A percentile compares a stretch with the other conserved stretches of the same genome.
phyloP scores from a whole-genome alignment of 768 basidiomycete genomes.

The Termitomyces sp. region DNA sequence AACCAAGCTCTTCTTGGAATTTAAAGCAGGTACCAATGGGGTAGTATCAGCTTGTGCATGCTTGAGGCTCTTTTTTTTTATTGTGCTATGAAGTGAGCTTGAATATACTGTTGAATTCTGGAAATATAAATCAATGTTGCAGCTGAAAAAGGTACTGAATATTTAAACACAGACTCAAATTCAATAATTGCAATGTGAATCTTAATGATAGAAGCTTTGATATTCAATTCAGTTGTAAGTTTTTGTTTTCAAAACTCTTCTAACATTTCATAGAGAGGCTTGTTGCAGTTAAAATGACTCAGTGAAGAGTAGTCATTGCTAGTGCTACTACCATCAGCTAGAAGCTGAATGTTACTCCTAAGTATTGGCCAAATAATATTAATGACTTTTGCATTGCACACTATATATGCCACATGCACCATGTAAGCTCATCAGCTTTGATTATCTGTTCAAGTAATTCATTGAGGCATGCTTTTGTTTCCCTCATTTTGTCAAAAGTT shows the following conservation, averaged over 20 bases:
- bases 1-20: not conserved
- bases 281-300: not conserved
- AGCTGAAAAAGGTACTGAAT: not conserved
- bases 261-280: not conserved
- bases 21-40: not conserved
- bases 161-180: not conserved
- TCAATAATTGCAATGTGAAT: not conserved
- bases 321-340: not conserved
- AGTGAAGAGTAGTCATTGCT: not conserved
- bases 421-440: not conserved
- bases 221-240: not conserved
- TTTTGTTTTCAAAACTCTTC: not conserved
- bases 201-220: not conserved
- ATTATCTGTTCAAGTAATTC: not conserved
- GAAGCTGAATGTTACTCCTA: not conserved
- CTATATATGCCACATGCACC: not conserved
- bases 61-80: not conserved
- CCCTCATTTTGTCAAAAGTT: not conserved
- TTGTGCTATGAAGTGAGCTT: not conserved
- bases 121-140: not conserved
- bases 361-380: too few relatives aligned
- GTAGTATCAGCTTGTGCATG: not conserved
- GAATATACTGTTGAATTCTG: not conserved
- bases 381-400: too few relatives aligned
- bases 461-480: not conserved